These are phyloP conservation scores for Macrocybe gigantea DNA, from an alignment of 768 basidiomycete genomes.

Conservation along the genomic window DNA sequence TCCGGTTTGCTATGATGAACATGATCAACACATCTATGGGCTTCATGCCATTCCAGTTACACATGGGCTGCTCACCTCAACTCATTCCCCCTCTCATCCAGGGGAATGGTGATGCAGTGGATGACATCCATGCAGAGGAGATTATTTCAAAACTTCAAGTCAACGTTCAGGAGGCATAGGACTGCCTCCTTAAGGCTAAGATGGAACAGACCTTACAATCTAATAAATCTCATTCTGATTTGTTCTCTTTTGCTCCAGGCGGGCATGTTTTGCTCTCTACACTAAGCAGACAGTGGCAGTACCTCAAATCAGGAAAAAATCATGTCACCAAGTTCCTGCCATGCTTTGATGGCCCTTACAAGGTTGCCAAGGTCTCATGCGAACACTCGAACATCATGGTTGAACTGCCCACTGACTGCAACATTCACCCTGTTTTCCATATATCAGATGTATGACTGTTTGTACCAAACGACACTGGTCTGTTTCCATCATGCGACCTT, in stretches of 20 bases:
- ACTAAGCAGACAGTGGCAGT: constrained; percentile 19
- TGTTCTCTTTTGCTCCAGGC: constrained; percentile 20
- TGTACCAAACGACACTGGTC: constrained; percentile 18
- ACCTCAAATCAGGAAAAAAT: constrained; percentile 19
- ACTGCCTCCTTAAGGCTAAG: constrained; percentile 21
- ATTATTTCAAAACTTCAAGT: neutral
- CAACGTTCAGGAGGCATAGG: constrained; percentile 22
- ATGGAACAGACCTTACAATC: constrained; percentile 23
- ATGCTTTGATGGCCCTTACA: constrained; percentile 24
- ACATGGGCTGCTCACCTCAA: constrained; percentile 12
- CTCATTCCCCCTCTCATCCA: constrained; percentile 19
- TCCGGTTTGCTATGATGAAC: constrained; percentile 30
- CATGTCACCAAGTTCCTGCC: constrained; percentile 38
- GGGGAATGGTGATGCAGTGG: neutral
- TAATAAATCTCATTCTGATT: constrained; percentile 16
- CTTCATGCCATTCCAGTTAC: constrained; percentile 26
- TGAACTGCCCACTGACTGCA: constrained; percentile 18
- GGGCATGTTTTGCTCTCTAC: constrained; percentile 33
- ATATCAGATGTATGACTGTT: constrained; percentile 19
- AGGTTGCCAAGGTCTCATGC: constrained; percentile 4
- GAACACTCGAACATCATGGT: constrained; percentile 21
- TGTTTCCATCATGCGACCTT: constrained; percentile 24
- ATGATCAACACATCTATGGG: constrained; percentile 23
- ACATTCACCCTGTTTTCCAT: constrained; percentile 28
- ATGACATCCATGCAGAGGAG: neutral